These are phyloP conservation scores for Mucor indicus DNA, from an alignment of 371 early-diverging fungal genomes.

Conservation along the genomic window DNA sequence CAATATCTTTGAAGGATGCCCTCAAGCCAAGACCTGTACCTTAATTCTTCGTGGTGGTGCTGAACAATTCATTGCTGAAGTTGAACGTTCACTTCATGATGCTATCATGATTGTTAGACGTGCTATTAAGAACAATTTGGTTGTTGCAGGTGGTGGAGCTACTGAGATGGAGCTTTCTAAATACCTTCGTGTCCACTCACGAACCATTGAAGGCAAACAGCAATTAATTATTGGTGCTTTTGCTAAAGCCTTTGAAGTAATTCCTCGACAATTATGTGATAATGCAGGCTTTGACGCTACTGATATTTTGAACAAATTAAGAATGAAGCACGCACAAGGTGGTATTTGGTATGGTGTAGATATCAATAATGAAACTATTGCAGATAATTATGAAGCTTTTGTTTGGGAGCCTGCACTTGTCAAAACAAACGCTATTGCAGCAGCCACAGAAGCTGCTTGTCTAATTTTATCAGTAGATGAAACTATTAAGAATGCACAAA, in stretches of 20 bases:
- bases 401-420: slow-evolving; percentile 99
- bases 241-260: slow-evolving; percentile 98
- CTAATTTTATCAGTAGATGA: slow-evolving; percentile 95
- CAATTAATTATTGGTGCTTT: slow-evolving; percentile 96
- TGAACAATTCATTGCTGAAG: slow-evolving; percentile 99
- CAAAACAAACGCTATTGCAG: slow-evolving; percentile 96
- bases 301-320: slow-evolving; percentile 94
- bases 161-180: slow-evolving; percentile 98
- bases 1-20: slow-evolving; percentile 95
- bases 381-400: slow-evolving; percentile 92
- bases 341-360: slow-evolving; percentile 94
- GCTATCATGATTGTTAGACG: slow-evolving; percentile 99
- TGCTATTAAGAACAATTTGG: slow-evolving; percentile 90
- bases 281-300: slow-evolving; percentile 99
- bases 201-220: slow-evolving; percentile 94
- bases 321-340: slow-evolving; percentile 92
- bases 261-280: slow-evolving; percentile 98
- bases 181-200: slow-evolving; percentile 89
- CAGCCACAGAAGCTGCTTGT: slow-evolving; percentile 97
- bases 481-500: slow-evolving; percentile 80
- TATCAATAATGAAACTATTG: slow-evolving; percentile 84
- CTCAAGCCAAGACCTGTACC: slow-evolving; percentile 94
- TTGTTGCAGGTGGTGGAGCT: slow-evolving; percentile 99
- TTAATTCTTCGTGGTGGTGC: slow-evolving; percentile 98
- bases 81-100: slow-evolving; percentile 98